Base-by-base conservation (phyloP, 2,329 filamentous ascomycete genomes). In the Botrytis sinoallii region DNA sequence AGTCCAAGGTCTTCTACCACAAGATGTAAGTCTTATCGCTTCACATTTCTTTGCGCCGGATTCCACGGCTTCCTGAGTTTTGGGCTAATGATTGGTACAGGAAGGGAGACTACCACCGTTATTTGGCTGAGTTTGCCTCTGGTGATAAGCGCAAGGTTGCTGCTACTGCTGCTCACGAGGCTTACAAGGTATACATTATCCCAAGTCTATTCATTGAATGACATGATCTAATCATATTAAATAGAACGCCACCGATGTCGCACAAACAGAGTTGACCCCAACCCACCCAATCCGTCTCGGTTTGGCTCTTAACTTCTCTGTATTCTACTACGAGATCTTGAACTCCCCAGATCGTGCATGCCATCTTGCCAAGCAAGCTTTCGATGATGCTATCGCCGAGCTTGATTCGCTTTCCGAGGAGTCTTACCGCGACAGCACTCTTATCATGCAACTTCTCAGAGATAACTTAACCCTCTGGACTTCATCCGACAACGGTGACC, bases 1-100 rank as follows among this genome's bases (percentile, higher is more conserved):
- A 98, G 89, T 97, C 94, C 85, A 98, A 98, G 91, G 95, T 98
- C 84, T 98, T 98, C 86, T 98, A 98, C 89, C 95, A 98, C 92
- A 98, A 98, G 91, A 98, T 98, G 95, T 98, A 87, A 81, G 93
- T 88, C 78, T 75, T 78, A 75, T 80, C 76, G 73, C 52, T 40
- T 22, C 35, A 61, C 20, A 73, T 72, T 42, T 38, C 67, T 70
- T 55, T 75, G 63, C 46, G 46, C 46, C 65, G 61, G 73, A 60
- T 69, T 69, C 42, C 68, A 74, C 70, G 46, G 74, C 52, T 72
- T 72, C 74, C 73, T 77, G 74, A 77, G 73, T 42, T 38, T 29
- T 29, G 29, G 40, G 32, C 71, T 72, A 52, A 57, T 40, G 12
- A 77, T 69, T 70, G 55, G 65, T 68, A 76, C 79, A 97, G 94